phyloP scores from a whole-genome alignment of 2,329 filamentous ascomycete genomes.

The Xylariaceae sp. region DNA sequence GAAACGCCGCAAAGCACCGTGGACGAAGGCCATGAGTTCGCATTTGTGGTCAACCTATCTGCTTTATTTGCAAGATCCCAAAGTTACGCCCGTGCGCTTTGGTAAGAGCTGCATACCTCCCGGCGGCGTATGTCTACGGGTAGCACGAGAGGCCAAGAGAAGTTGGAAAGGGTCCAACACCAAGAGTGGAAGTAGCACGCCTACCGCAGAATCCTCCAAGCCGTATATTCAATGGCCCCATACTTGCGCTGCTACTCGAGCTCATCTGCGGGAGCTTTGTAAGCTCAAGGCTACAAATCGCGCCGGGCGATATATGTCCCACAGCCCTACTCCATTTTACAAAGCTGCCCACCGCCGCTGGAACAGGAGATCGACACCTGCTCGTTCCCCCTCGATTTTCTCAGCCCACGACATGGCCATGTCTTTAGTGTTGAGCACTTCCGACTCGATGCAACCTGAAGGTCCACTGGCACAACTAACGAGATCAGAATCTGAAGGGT shows the following conservation, averaged over 20 bases:
- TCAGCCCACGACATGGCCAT: slow-evolving; percentile 64
- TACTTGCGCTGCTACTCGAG: slow-evolving; percentile 63
- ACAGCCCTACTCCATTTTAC: slow-evolving; percentile 59
- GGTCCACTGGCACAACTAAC: slow-evolving; percentile 64
- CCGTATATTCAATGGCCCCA: slow-evolving; percentile 66
- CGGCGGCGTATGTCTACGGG: slow-evolving; percentile 64
- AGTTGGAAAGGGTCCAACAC: slow-evolving; percentile 65
- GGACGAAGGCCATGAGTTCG: slow-evolving; percentile 67
- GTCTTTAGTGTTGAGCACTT: slow-evolving; percentile 64
- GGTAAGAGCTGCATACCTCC: slow-evolving; percentile 67
- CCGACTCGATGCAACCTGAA: slow-evolving; percentile 65
- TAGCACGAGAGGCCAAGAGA: slow-evolving; percentile 66
- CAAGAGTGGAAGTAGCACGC: slow-evolving; percentile 59
- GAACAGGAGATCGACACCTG: slow-evolving; percentile 52
- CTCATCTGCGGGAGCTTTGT: slow-evolving; percentile 65
- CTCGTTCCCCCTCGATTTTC: slow-evolving; percentile 53
- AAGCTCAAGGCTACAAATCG: slow-evolving; percentile 53
- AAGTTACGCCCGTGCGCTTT: slow-evolving; percentile 66
- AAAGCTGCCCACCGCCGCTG: slow-evolving; percentile 53
- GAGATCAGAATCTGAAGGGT: slow-evolving; percentile 42
- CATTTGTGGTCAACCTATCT: slow-evolving; percentile 69
- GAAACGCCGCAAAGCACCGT: slow-evolving; percentile 55
- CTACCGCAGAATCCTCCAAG: slow-evolving; percentile 50
- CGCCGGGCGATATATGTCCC: slow-evolving; percentile 51
- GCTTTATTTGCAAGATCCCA: slow-evolving; percentile 67